These are phyloP conservation scores for Nannizziopsis barbatae DNA, from an alignment of 2,329 filamentous ascomycete genomes.

Conservation along the genomic window DNA sequence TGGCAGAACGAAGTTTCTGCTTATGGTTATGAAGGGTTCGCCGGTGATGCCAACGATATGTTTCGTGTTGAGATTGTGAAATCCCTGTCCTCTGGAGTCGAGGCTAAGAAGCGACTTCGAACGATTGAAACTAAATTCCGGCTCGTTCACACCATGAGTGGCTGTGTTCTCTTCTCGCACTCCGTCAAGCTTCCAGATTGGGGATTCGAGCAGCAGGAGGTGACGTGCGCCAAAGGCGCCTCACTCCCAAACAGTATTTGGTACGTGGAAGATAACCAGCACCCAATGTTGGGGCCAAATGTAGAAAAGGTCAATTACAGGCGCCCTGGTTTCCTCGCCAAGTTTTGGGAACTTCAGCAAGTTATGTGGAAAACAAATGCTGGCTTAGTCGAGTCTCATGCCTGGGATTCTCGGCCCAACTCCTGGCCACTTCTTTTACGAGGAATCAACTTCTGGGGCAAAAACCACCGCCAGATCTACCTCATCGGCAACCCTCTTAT, in stretches of 20 bases:
- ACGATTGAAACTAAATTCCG: conserved; percentile 97
- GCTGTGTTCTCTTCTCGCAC: conserved; percentile 92
- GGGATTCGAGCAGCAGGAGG: conserved; percentile 97
- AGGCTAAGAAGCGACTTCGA: conserved; percentile 72
- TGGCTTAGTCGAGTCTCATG: conserved; percentile 87
- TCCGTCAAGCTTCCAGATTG: conserved; percentile 98
- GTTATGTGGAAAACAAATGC: conserved; percentile 99
- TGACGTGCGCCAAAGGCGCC: conserved; percentile 87
- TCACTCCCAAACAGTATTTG: conserved; percentile 93
- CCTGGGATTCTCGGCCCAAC: conserved; percentile 90
- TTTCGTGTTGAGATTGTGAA: conserved; percentile 95
- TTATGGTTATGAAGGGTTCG: conserved; percentile 93
- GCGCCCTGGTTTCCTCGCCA: conserved; percentile 88
- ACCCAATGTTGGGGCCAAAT: conserved; percentile 60
- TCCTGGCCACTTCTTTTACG: conserved; percentile 87
- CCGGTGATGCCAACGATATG: conserved; percentile 90
- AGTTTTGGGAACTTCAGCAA: conserved; percentile 93
- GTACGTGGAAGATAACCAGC: conserved; percentile 88
- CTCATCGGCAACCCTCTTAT: conserved; percentile 88
- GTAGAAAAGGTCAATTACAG: conserved; percentile 94
- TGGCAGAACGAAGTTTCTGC: conserved; percentile 96
- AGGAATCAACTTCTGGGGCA: conserved; percentile 99
- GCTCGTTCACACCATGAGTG: conserved; percentile 91
- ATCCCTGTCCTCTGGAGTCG: conserved; percentile 64
- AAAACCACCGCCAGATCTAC: conserved; percentile 87